Evolutionary conservation across 352 stramenopile species (phyloP), one percentile per base, ranked within the genome.

Genomic region (Pythium graminicola): DNA sequence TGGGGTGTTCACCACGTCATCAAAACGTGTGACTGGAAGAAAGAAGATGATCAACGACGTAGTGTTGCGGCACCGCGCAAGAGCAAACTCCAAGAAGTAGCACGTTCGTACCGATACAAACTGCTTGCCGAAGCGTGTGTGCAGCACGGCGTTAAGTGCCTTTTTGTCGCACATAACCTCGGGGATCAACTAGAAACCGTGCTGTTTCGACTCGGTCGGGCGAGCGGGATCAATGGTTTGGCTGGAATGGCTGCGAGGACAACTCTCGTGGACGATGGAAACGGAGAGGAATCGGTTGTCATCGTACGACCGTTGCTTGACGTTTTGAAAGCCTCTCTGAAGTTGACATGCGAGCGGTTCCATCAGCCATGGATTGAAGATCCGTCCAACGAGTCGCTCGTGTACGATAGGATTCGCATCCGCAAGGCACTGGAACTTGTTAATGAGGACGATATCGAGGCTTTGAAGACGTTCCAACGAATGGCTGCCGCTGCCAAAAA

Each of bases 391-490:
- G 72, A 93, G 44, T 72, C 83, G 44, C 66, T 76, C 4, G 38
- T 76, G 52, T 94, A 84, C 46, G 83, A 94, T 46, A 77, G 83
- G 26, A 79, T 93, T 53, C 76, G 83, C 7, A 91, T 94, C 41
- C 81, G 83, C 28, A 85, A 92, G 72, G 81, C 86, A 50, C 33
- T 69, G 1, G 38, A 57, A 31, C 1, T 19, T 8, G 23, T 66
- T 7, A 35, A 56, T 39, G 23, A 9, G 0, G 10, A 51, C 38
- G 32, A 45, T 10, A 26, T 55, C 4, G 41, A 49, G 6, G 42
- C 39, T 11, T n/a, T 66, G 16, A 1, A 40, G 20, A 16, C 47
- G 16, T 60, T 67, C 29, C 60, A 67, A 17, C 33, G 22, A 6
- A 46, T 48, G 10, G 60, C 60, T 36, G 54, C 41, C 7, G 23